phyloP scores from a whole-genome alignment of 2,329 filamentous ascomycete species.

The Sordariomycetes sp. region DNA sequence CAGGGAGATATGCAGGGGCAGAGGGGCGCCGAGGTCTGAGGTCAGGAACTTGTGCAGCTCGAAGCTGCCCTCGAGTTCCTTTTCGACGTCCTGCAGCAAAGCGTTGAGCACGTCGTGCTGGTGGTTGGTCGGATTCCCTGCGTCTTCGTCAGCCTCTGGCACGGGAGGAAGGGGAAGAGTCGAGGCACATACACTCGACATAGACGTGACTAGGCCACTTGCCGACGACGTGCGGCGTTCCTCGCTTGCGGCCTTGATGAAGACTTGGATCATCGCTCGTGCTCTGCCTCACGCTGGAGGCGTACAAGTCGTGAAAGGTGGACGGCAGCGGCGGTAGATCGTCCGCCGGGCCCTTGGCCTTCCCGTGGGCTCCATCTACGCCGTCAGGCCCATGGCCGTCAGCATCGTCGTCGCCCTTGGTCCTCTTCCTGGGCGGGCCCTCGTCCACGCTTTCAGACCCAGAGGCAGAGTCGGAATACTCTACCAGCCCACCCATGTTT shows the following conservation, averaged over 20 bases:
- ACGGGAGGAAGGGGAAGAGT: background rate
- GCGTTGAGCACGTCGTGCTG: constrained; percentile 37
- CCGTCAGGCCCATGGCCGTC: constrained; percentile 7
- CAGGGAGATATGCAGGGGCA: constrained; percentile 84
- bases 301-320: constrained; percentile 83
- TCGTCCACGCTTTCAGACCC: constrained; percentile 4
- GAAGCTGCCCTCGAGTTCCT: constrained; percentile 18
- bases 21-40: constrained; percentile 66
- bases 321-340: constrained; percentile 65
- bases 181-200: constrained; percentile 66
- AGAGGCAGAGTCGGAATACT: constrained; percentile 46
- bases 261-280: constrained; percentile 73
- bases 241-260: constrained; percentile 76
- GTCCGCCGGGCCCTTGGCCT: constrained; percentile 3
- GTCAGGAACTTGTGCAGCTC: constrained; percentile 59
- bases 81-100: constrained; percentile 29
- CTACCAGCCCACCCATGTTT: constrained; percentile 55
- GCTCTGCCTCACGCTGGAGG: constrained; percentile 68
- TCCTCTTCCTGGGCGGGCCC: constrained; percentile 1
- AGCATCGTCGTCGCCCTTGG: constrained; percentile 8
- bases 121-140: constrained; percentile 44
- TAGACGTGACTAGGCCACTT: constrained; percentile 93
- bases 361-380: background rate
- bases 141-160: constrained; percentile 5
- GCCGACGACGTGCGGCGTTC: constrained; percentile 75